Evolutionary conservation across 1,139 yeast species (phyloP).

Genomic region (Magnusiomyces tetraspermus): DNA sequence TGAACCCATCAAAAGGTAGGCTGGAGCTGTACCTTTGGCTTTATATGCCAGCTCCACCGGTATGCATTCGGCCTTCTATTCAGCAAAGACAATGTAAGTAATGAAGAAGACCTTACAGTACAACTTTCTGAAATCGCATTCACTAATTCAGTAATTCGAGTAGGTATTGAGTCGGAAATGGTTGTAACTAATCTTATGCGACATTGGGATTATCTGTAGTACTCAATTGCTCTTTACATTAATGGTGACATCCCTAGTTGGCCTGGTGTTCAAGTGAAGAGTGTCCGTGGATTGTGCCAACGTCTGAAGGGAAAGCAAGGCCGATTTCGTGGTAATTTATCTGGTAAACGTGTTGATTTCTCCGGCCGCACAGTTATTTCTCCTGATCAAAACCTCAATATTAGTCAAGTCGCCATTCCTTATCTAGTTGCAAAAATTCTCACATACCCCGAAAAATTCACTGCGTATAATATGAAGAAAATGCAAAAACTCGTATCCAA

Average conservation of each 20-base stretch:
- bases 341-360: conserved; percentile 98
- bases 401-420: conserved; percentile 98
- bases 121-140: conserved; percentile 93
- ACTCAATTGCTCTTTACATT: conserved; percentile 94
- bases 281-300: conserved; percentile 94
- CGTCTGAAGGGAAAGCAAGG: conserved; percentile 98
- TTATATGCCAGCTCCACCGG: conserved; percentile 97
- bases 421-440: conserved; percentile 91
- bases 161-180: conserved; percentile 92
- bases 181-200: conserved; percentile 90
- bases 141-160: conserved; percentile 86
- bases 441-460: conserved; percentile 93
- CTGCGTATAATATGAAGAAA: conserved; percentile 74
- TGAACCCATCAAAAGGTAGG: conserved; percentile 79
- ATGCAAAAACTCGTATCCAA: conserved; percentile 62
- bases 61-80: conserved; percentile 95
- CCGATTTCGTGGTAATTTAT: conserved; percentile 92
- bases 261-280: conserved; percentile 49
- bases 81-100: conserved; percentile 89
- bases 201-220: conserved; percentile 95
- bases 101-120: conserved; percentile 95
- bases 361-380: conserved; percentile 98
- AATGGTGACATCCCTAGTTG: conserved; percentile 73
- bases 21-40: conserved; percentile 98
- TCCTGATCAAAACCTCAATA: conserved; percentile 91